Evolutionary conservation across 306 rosid species (phyloP), one percentile per base, ranked within the genome.

Genomic region (Citrullus mucosospermus): DNA sequence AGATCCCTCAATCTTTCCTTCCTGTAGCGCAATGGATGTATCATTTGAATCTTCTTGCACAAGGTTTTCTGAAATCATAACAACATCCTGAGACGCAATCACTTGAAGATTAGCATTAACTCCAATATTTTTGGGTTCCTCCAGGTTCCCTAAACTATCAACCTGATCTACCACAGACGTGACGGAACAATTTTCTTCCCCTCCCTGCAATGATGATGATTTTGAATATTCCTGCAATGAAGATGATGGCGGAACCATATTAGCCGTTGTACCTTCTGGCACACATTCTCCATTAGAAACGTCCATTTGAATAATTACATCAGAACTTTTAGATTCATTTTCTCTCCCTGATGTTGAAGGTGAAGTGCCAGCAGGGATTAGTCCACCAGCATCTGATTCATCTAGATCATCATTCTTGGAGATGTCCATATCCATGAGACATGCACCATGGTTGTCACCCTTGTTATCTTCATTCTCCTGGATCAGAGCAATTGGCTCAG

Each of bases 391-490:
- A 80, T 69, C 70, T 63, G 80, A 78, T 69, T 59, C 71, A 79
- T 69, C 79, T 77, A 61, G 46, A 22, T 66, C 72, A 25, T 55
- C 82, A 80, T 77, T 71, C 77, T 62, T 79, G 46, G 85, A 53
- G 43, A 70, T 75, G 78, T 73, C 84, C 54, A 73, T 57, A 46
- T 84, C 83, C 90, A 63, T 82, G 36, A 54, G 61, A 71, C 82
- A 69, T 75, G 30, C 73, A n/a, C 61, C 85, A 66, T n/a, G 78
- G 38, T 25, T 36, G 9, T 72, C 80, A 41, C 13, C 79, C 77
- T 25, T 60, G 71, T 67, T 18, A 63, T 48, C 38, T 81, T 73
- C 59, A 59, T 38, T 73, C 71, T 60, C 69, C 53, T 30, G 78
- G 53, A 44, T 34, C 48, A 43, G 51, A 71, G 69, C 58, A 12